Base-by-base conservation (phyloP, 2,329 filamentous ascomycete genomes). In the Sordariomycetes sp. region DNA sequence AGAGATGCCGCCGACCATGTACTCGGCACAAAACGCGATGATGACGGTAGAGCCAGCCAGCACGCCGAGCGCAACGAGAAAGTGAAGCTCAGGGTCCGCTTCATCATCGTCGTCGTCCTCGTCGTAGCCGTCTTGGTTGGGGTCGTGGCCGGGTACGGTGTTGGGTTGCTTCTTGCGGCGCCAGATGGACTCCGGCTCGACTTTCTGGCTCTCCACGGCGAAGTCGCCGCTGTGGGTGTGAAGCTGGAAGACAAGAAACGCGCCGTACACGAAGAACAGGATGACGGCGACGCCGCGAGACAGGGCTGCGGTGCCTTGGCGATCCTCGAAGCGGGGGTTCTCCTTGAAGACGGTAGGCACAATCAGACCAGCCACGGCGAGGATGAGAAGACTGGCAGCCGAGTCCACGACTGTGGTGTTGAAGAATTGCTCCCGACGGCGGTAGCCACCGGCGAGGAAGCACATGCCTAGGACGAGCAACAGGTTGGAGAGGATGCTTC, bases 371-470 rank as follows among this genome's bases (percentile, higher is more conserved):
- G 79, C 81, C 24, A 93, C 83, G 11, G 83, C 80, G 15, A 94
- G 67, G 10, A 85, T 80, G 15, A 94, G 72, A 34, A 94, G 62
- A 49, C 82, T 86, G 11, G 87, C 79, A 4, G 87, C 85, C 0
- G 88, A 94, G 56, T 94, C 87, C 0, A 88, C 88, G 6, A 95
- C 87, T 0, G 85, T 90, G 21, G 83, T 77, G 64, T 95, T 94
- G 72, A 95, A 96, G 56, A 76, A 80, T 55, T 95, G 90, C 53
- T 93, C 83, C 19, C 73, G 51, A 19, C 88, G 76, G 39, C 82
- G 79, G 45, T 93, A 55, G 4, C 86, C 86, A 32, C 86, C 87
- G 40, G 85, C 81, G 64, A 94, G 92, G 68, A 93, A 95, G 54
- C 81, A 92, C 77, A 88, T 93, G 36, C 86, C 88, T 66, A 94